Evolutionary conservation across 2,329 filamentous ascomycete species (phyloP).

Genomic region (Claviceps cyperi): DNA sequence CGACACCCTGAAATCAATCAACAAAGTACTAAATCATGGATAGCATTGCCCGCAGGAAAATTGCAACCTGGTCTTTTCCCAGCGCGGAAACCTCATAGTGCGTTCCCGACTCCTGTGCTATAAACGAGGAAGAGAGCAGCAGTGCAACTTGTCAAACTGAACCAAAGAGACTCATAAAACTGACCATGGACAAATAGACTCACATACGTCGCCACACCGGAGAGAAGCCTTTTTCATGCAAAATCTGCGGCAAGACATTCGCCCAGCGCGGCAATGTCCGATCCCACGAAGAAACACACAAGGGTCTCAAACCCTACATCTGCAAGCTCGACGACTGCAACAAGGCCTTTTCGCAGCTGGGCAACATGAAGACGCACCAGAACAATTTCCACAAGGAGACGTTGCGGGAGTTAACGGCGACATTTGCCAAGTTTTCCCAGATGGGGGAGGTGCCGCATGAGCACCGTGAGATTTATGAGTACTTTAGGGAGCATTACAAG

Average conservation of each 20-base stretch:
- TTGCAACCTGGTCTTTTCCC: slow-evolving; percentile 73
- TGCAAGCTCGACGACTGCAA: slow-evolving; percentile 74
- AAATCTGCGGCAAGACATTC: slow-evolving; percentile 67
- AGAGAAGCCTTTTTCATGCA: slow-evolving; percentile 70
- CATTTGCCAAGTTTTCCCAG: slow-evolving; percentile 53
- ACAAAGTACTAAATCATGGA: neutral
- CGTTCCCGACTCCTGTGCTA: slow-evolving; percentile 9
- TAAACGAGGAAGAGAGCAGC: no score
- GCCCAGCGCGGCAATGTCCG: slow-evolving; percentile 76
- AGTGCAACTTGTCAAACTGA: neutral
- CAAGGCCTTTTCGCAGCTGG: slow-evolving; percentile 79
- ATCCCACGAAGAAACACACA: slow-evolving; percentile 70
- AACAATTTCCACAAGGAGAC: slow-evolving; percentile 83
- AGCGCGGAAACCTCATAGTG: slow-evolving; percentile 81
- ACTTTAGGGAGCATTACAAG: slow-evolving; percentile 82
- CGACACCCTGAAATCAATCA: neutral
- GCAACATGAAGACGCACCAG: slow-evolving; percentile 90
- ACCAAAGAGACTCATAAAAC: neutral
- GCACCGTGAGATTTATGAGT: slow-evolving; percentile 68
- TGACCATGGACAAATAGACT: slow-evolving; percentile 51
- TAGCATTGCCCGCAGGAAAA: slow-evolving; percentile 54
- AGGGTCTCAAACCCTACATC: slow-evolving; percentile 60
- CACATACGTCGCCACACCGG: slow-evolving; percentile 80
- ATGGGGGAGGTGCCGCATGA: slow-evolving; percentile 39
- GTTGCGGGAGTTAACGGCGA: slow-evolving; percentile 51